Conservation (phyloP, 257 asterid genomes). For the Jaltomata sinuosa region DNA sequence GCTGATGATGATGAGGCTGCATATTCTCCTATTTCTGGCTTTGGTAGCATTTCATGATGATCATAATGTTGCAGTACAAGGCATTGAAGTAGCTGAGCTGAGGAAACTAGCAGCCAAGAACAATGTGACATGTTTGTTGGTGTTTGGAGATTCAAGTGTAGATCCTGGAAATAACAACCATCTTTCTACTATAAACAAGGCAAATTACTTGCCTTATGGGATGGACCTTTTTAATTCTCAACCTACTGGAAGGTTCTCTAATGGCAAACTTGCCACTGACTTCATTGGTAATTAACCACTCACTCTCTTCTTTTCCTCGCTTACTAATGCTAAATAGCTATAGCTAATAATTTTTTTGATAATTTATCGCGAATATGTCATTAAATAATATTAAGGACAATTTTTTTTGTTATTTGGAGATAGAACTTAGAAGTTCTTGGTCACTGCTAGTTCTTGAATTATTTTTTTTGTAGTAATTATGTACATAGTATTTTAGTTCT, state of each 20-base stretch:
- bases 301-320: not conserved
- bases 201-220: constrained; percentile 43
- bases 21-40: not conserved
- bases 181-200: constrained; percentile 15
- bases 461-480: no score
- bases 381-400: no score
- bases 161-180: constrained; percentile 54
- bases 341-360: no score
- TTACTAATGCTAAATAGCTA: no score
- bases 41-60: not conserved
- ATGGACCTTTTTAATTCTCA: constrained; percentile 21
- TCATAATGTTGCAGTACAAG: not conserved
- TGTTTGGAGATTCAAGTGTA: constrained; percentile 54
- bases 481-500: no score
- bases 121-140: constrained; percentile 32
- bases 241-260: constrained; percentile 41
- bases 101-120: constrained; percentile 25
- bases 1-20: not conserved
- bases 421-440: no score
- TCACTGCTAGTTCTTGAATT: no score
- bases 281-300: constrained; percentile 22
- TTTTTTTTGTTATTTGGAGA: no score
- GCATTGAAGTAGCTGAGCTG: constrained; percentile 6
- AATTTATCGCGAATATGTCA: no score
- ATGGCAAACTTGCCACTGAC: constrained; percentile 44